Percentiles rank a stretch among this genome's conserved stretches.
Evolutionary conservation across 257 asterid genomes (phyloP).

Genomic region (Solanum rostratum): DNA sequence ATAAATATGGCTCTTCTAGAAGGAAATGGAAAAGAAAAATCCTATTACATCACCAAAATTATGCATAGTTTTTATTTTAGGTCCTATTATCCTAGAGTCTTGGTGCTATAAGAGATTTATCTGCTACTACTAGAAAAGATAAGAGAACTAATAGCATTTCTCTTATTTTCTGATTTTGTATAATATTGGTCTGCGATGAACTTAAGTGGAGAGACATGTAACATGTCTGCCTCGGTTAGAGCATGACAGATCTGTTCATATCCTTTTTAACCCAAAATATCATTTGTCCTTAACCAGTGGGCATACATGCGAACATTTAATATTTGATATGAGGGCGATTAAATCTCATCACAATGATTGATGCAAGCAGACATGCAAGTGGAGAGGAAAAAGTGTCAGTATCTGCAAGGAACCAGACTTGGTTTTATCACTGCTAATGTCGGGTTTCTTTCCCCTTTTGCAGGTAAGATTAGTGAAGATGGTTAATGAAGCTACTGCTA

Average conservation of each 20-base stretch:
- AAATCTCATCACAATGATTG: background rate
- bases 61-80: background rate
- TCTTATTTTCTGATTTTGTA: background rate
- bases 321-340: background rate
- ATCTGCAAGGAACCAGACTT: background rate
- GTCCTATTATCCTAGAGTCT: background rate
- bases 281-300: background rate
- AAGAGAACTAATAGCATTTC: background rate
- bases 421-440: background rate
- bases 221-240: background rate
- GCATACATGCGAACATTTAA: background rate
- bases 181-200: background rate
- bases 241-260: background rate
- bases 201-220: background rate
- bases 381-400: background rate
- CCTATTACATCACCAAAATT: background rate
- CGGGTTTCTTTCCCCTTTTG: background rate
- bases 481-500: constrained; percentile 83
- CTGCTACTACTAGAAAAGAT: background rate
- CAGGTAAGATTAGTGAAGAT: constrained; percentile 87
- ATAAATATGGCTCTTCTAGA: background rate
- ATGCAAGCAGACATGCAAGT: background rate
- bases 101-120: background rate
- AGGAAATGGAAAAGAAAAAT: background rate
- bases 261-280: background rate